phyloP scores from a whole-genome alignment of 106 monocot species.

The Platanthera zijinensis region DNA sequence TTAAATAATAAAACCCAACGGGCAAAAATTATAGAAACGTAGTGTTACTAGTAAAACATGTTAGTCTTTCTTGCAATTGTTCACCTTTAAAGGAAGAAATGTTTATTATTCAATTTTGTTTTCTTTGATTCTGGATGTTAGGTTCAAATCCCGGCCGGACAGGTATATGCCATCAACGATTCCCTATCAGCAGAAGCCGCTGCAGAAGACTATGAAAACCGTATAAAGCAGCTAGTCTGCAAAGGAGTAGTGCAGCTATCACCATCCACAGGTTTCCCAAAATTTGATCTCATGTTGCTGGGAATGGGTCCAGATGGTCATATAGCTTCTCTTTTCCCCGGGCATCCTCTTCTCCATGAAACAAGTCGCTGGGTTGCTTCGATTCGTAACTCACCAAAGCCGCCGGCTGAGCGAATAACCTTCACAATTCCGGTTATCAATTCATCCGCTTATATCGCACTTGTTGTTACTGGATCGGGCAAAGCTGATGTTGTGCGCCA shows the following conservation, averaged over 20 bases:
- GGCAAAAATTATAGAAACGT: no score
- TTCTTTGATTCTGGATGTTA: neutral
- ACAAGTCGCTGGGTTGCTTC: slow-evolving; percentile 43
- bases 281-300: slow-evolving; percentile 54
- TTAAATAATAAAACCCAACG: no score
- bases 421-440: slow-evolving; percentile 70
- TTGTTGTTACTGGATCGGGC: slow-evolving; percentile 49
- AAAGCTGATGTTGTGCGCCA: slow-evolving; percentile 39
- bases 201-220: slow-evolving; percentile 49
- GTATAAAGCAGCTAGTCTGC: slow-evolving; percentile 41
- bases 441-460: slow-evolving; percentile 41
- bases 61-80: no score
- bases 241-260: slow-evolving; percentile 18
- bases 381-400: slow-evolving; percentile 62
- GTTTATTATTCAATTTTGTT: neutral
- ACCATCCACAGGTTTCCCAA: slow-evolving; percentile 30
- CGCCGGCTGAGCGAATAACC: slow-evolving; percentile 57
- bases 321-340: slow-evolving; percentile 62
- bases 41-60: no score
- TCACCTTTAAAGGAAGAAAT: no score
- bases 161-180: slow-evolving; percentile 51
- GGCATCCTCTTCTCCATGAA: slow-evolving; percentile 38
- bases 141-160: slow-evolving; percentile 51
- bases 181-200: slow-evolving; percentile 39
- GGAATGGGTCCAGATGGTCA: slow-evolving; percentile 76